These are phyloP conservation scores for Ascoidea asiatica DNA, from an alignment of 805 yeast genomes.

Conservation along the genomic window DNA sequence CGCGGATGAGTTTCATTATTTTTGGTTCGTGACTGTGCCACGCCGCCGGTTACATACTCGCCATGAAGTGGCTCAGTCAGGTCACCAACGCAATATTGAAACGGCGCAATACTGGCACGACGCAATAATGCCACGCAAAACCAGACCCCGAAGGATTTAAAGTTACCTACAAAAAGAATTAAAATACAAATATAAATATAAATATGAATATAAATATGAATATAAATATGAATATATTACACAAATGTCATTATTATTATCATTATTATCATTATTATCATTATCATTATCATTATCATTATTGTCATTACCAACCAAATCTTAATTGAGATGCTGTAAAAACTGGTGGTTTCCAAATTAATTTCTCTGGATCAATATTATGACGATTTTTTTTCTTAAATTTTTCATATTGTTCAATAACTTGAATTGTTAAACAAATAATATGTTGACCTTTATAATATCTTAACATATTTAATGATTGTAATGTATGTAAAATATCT, in stretches of 20 bases:
- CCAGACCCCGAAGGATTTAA: no score
- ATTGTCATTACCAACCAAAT: slow-evolving; percentile 72
- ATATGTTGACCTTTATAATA: slow-evolving; percentile 94
- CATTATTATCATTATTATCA: neutral
- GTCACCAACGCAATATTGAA: no score
- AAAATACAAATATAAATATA: no score
- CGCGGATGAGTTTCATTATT: no score
- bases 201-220: no score
- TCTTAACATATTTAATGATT: slow-evolving; percentile 77
- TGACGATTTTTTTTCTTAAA: slow-evolving; percentile 56
- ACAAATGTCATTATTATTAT: neutral
- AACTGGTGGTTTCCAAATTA: slow-evolving; percentile 91
- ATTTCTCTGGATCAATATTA: slow-evolving; percentile 53
- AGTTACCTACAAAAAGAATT: no score
- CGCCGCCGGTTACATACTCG: no score
- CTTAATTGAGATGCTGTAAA: slow-evolving; percentile 89
- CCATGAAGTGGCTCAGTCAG: no score
- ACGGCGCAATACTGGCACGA: no score
- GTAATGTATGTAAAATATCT: slow-evolving; percentile 86
- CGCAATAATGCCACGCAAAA: no score
- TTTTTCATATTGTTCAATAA: slow-evolving; percentile 63
- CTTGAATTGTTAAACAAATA: slow-evolving; percentile 73
- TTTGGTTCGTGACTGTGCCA: no score
- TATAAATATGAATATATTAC: no score
- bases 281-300: neutral